Evolutionary conservation across 208 protist species (phyloP).

Genomic region (Kentomonas sorsogonicus): DNA sequence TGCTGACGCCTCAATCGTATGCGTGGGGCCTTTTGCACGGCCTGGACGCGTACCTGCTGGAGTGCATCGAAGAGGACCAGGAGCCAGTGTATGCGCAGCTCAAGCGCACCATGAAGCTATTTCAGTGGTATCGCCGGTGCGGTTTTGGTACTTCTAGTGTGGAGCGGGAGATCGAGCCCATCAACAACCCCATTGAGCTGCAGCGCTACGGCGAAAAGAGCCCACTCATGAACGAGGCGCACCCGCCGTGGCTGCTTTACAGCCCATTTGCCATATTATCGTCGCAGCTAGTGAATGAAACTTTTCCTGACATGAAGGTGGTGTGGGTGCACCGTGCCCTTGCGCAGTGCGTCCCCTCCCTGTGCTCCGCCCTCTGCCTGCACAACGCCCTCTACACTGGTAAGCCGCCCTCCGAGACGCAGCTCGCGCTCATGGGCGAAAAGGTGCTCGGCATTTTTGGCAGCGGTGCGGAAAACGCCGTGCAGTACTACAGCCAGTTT

Average conservation of each 20-base stretch:
- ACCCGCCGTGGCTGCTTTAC: slow-evolving; percentile 77
- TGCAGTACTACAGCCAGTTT: slow-evolving; percentile 77
- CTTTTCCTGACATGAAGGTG: slow-evolving; percentile 68
- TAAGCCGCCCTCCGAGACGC: slow-evolving; percentile 75
- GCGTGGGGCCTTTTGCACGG: slow-evolving; percentile 86
- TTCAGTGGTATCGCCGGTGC: slow-evolving; percentile 85
- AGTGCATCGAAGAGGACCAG: slow-evolving; percentile 85
- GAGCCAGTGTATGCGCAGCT: slow-evolving; percentile 62
- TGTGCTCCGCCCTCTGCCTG: slow-evolving; percentile 80
- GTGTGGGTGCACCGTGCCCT: slow-evolving; percentile 88
- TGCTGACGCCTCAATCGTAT: slow-evolving; percentile 81
- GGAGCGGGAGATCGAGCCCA: slow-evolving; percentile 54
- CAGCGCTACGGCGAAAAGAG: slow-evolving; percentile 77
- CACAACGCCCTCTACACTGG: slow-evolving; percentile 88
- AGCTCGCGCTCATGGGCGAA: slow-evolving; percentile 75
- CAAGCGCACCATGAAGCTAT: slow-evolving; percentile 63
- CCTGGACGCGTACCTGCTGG: slow-evolving; percentile 84
- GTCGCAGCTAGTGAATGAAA: slow-evolving; percentile 47
- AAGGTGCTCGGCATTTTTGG: slow-evolving; percentile 88
- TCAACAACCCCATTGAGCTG: slow-evolving; percentile 77
- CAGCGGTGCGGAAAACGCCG: slow-evolving; percentile 76
- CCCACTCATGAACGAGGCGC: slow-evolving; percentile 31
- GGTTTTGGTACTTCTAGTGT: slow-evolving; percentile 78
- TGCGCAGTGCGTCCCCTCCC: slow-evolving; percentile 75
- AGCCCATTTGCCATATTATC: slow-evolving; percentile 80